Conservation (phyloP, 345 rosid species). For the Heritiera fomes region DNA sequence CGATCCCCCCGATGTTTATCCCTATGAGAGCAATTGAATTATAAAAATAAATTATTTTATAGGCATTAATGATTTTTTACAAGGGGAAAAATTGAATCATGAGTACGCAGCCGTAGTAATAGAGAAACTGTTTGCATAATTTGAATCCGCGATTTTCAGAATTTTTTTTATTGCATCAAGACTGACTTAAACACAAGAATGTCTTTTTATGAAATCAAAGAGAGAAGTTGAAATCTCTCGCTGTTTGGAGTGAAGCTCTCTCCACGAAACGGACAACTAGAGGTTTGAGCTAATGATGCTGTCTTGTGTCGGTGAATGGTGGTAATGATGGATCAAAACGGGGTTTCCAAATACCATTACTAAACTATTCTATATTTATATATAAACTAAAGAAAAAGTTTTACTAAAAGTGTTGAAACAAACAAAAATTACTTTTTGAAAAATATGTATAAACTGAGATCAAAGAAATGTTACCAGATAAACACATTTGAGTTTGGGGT, state of each 20-base stretch:
- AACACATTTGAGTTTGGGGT: slow-evolving; percentile 19
- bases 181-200: too few relatives aligned
- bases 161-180: too few relatives aligned
- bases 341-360: slow-evolving; percentile 31
- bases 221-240: slow-evolving; percentile 27
- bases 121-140: too few relatives aligned
- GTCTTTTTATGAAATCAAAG: too few relatives aligned
- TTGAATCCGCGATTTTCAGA: not conserved
- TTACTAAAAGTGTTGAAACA: slow-evolving; percentile 16
- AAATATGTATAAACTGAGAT: not conserved
- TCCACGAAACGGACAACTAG: slow-evolving; percentile 50
- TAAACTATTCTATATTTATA: slow-evolving; percentile 5
- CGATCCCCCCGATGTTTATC: not conserved
- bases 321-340: slow-evolving; percentile 79
- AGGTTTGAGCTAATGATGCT: slow-evolving; percentile 75
- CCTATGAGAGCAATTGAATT: slow-evolving; percentile 10
- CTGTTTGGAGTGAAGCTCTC: slow-evolving; percentile 25
- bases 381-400: slow-evolving; percentile 11
- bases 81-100: slow-evolving; percentile 24
- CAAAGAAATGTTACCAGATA: not conserved
- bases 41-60: slow-evolving; percentile 12
- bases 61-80: slow-evolving; percentile 14
- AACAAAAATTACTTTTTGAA: slow-evolving; percentile 37
- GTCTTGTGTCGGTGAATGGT: slow-evolving; percentile 88
- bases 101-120: not conserved